phyloP scores from a whole-genome alignment of 306 rosid species.

The Lathyrus oleraceus region DNA sequence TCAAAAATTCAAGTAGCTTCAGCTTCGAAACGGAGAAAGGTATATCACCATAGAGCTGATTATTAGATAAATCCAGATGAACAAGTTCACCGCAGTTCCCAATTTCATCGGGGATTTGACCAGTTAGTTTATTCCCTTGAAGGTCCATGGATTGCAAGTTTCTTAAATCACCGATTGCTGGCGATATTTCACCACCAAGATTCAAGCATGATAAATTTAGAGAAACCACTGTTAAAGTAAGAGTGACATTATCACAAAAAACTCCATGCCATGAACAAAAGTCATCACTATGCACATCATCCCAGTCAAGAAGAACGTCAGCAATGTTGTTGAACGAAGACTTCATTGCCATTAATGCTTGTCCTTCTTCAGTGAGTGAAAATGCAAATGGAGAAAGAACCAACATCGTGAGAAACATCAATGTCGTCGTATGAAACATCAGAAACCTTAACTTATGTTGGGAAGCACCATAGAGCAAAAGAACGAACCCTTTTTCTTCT shows the following conservation, averaged over 20 bases:
- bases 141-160: conserved; percentile 70
- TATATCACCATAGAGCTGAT: conserved; percentile 69
- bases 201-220: conserved; percentile 78
- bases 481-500: conserved; percentile 27
- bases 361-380: conserved; percentile 60
- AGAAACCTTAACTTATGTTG: background rate
- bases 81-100: conserved; percentile 67
- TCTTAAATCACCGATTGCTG: conserved; percentile 74
- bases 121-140: conserved; percentile 76
- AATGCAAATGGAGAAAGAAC: conserved; percentile 41
- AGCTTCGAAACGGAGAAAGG: conserved; percentile 80
- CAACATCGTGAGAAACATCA: conserved; percentile 25
- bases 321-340: conserved; percentile 72
- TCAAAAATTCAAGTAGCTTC: conserved; percentile 83
- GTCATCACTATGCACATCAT: conserved; percentile 63
- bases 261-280: conserved; percentile 98
- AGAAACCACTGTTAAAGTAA: conserved; percentile 63
- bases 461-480: background rate
- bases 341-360: conserved; percentile 72
- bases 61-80: conserved; percentile 73
- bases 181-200: conserved; percentile 89
- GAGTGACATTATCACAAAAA: conserved; percentile 64
- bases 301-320: conserved; percentile 83
- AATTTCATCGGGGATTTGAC: conserved; percentile 95
- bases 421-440: conserved; percentile 7